Conservation (phyloP, 1,139 yeast species). For the Torulaspora pretoriensis region DNA sequence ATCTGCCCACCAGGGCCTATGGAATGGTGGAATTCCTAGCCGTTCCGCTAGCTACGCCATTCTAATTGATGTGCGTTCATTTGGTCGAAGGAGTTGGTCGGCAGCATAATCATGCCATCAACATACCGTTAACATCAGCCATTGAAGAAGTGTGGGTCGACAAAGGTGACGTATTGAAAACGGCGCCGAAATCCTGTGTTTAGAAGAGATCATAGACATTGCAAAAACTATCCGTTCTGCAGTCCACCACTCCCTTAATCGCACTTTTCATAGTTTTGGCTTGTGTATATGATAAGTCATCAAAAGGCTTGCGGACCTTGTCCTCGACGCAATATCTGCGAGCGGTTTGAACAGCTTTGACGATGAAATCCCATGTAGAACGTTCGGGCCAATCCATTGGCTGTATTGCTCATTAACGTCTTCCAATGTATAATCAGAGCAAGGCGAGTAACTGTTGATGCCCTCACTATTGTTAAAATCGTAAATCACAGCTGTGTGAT, state of each 20-base stretch:
- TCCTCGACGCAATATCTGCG: too few species aligned
- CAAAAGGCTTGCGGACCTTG: constrained; percentile 34
- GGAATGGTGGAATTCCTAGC: constrained; percentile 66
- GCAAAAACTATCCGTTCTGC: constrained; percentile 10
- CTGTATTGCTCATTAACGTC: constrained; percentile 54
- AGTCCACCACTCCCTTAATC: constrained; percentile 28
- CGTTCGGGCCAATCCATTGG: constrained; percentile 64
- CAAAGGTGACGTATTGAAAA: constrained; percentile 1
- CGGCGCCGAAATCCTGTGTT: constrained; percentile 7
- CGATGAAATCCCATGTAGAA: constrained; percentile 62
- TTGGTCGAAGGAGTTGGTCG: constrained; percentile 15
- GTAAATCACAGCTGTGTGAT: constrained; percentile 49
- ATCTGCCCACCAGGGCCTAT: constrained; percentile 66
- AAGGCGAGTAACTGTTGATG: constrained; percentile 19
- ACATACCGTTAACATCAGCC: constrained; percentile 6
- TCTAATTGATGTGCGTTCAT: constrained; percentile 32
- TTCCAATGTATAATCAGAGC: constrained; percentile 52
- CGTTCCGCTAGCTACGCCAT: constrained; percentile 37
- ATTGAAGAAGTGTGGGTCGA: neutral
- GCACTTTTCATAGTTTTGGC: constrained; percentile 28
- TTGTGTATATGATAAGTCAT: constrained; percentile 27
- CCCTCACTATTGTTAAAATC: constrained; percentile 36
- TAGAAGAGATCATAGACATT: constrained; percentile 7
- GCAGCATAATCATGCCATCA: neutral
- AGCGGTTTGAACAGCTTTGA: constrained; percentile 39